Conservation (phyloP, 192 early-diverging fungal genomes). For the Coemansia sp. region DNA sequence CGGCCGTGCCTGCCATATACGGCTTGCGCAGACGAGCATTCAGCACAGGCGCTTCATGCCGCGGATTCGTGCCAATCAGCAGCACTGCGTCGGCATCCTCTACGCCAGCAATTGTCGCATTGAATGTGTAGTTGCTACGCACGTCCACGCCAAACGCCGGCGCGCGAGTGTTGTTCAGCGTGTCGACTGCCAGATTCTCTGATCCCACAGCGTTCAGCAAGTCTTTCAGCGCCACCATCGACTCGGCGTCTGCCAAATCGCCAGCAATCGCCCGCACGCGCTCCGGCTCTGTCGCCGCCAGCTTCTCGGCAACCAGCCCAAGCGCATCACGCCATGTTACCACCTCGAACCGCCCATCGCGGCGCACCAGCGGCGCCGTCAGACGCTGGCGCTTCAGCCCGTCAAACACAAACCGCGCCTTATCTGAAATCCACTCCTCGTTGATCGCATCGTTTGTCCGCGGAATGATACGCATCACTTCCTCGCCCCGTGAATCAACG, state of each 20-base stretch:
- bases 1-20: slow-evolving; percentile 76
- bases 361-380: slow-evolving; percentile 85
- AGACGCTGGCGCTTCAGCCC: slow-evolving; percentile 95
- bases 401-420: slow-evolving; percentile 92
- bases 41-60: slow-evolving; percentile 92
- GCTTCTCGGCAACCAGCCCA: slow-evolving; percentile 63
- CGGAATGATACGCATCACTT: slow-evolving; percentile 95
- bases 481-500: slow-evolving; percentile 91
- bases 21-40: slow-evolving; percentile 96
- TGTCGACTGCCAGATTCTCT: slow-evolving; percentile 82
- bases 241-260: slow-evolving; percentile 90
- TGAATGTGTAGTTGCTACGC: slow-evolving; percentile 86
- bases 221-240: slow-evolving; percentile 92
- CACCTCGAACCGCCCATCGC: slow-evolving; percentile 78
- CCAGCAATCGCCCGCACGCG: slow-evolving; percentile 86
- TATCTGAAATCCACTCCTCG: slow-evolving; percentile 99
- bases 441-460: slow-evolving; percentile 97
- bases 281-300: slow-evolving; percentile 60
- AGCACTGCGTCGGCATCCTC: slow-evolving; percentile 93
- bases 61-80: slow-evolving; percentile 92
- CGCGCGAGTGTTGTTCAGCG: slow-evolving; percentile 38
- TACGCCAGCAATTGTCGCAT: slow-evolving; percentile 79
- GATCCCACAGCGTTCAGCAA: slow-evolving; percentile 83
- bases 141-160: slow-evolving; percentile 67
- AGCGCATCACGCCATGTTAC: slow-evolving; percentile 89